Conservation (phyloP, 257 asterid genomes). For the Ocimum tenuiflorum region DNA sequence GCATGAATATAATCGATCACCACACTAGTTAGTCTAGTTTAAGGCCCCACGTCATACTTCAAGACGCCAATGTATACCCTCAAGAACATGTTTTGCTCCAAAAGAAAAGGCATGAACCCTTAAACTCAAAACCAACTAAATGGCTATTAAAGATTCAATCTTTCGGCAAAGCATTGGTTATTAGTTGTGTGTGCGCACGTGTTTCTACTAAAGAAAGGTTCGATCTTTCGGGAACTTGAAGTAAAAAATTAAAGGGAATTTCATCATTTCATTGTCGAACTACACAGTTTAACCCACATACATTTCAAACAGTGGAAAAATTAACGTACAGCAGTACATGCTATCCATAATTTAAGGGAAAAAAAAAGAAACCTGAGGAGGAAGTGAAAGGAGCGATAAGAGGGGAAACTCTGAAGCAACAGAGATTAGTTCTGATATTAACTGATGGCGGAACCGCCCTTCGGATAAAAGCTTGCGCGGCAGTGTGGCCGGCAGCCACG, state of each 20-base stretch:
- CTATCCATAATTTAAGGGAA: background rate
- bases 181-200: too few species aligned
- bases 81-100: background rate
- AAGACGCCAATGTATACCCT: background rate
- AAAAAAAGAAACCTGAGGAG: constrained; percentile 46
- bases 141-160: background rate
- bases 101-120: constrained; percentile 8
- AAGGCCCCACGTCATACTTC: background rate
- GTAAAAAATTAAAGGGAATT: background rate
- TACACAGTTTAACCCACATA: background rate
- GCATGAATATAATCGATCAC: background rate
- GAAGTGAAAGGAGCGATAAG: constrained; percentile 34
- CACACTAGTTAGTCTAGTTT: background rate
- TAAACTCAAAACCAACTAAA: background rate
- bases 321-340: background rate
- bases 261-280: background rate
- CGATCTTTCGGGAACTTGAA: background rate
- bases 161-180: too few species aligned
- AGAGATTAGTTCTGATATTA: constrained; percentile 18
- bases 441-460: constrained; percentile 23
- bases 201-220: too few species aligned
- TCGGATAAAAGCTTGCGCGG: constrained; percentile 34
- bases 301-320: background rate
- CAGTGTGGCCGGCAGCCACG: constrained; percentile 37
- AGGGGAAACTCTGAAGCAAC: constrained; percentile 21